These are phyloP conservation scores for Verticillium isaacii DNA, from an alignment of 2,329 filamentous ascomycete species.

Conservation along the genomic window DNA sequence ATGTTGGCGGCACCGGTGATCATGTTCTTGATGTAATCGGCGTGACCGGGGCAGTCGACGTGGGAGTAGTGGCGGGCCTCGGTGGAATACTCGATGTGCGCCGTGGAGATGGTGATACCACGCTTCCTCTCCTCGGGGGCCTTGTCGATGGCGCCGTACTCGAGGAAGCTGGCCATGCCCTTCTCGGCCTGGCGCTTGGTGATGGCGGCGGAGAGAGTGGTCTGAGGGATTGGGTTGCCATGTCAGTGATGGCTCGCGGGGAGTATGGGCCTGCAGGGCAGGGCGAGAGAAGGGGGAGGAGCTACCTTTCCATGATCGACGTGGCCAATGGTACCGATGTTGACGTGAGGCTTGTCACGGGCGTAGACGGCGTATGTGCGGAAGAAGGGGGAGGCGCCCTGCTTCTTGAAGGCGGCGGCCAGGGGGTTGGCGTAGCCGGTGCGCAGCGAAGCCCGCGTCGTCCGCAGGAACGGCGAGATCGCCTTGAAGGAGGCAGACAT, in stretches of 20 bases:
- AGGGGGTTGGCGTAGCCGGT: slow-evolving; percentile 71
- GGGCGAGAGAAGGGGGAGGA: neutral
- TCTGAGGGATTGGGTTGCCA: slow-evolving; percentile 49
- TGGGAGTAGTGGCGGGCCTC: slow-evolving; percentile 95
- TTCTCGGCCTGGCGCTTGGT: slow-evolving; percentile 97
- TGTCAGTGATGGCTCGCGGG: slow-evolving; percentile 1
- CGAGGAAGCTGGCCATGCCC: slow-evolving; percentile 89
- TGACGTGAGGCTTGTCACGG: slow-evolving; percentile 94
- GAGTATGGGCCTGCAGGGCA: neutral
- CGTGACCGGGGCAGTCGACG: slow-evolving; percentile 99
- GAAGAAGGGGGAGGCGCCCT: slow-evolving; percentile 58
- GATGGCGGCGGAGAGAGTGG: slow-evolving; percentile 95
- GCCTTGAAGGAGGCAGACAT: slow-evolving; percentile 82
- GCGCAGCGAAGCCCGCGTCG: slow-evolving; percentile 70
- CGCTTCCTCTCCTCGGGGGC: slow-evolving; percentile 98
- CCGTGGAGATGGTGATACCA: slow-evolving; percentile 98
- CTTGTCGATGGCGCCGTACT: slow-evolving; percentile 98
- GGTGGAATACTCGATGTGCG: slow-evolving; percentile 97
- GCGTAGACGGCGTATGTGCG: slow-evolving; percentile 69
- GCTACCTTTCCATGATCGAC: slow-evolving; percentile 98
- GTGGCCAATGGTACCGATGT: slow-evolving; percentile 99
- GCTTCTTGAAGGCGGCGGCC: slow-evolving; percentile 61
- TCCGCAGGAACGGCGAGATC: slow-evolving; percentile 73
- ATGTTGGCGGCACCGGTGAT: slow-evolving; percentile 99
- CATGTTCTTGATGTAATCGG: slow-evolving; percentile 99